These are phyloP conservation scores for Dothiorella sarmentorum DNA, from an alignment of 2,329 filamentous ascomycete genomes.

Conservation along the genomic window DNA sequence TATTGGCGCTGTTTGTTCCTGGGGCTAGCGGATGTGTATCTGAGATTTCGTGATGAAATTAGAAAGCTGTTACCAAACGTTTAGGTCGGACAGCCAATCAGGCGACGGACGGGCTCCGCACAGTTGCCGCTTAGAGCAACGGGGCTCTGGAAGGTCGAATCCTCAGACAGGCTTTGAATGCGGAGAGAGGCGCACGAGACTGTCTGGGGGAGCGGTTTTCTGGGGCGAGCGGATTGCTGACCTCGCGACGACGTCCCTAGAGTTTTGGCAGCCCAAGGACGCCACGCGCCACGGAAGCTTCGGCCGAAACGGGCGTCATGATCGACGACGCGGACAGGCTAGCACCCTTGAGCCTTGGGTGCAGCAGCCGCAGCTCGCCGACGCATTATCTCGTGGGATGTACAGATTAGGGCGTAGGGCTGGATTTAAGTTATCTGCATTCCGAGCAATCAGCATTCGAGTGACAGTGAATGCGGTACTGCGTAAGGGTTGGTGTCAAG, in stretches of 20 bases:
- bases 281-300: too few relatives aligned
- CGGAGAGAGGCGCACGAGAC: slow-evolving; percentile 2
- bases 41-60: slow-evolving; percentile 16
- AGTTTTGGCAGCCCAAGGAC: too few relatives aligned
- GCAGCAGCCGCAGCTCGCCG: not conserved
- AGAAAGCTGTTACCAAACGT: slow-evolving; percentile 16
- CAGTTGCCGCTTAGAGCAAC: not conserved
- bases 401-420: not conserved
- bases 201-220: not conserved
- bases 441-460: not conserved
- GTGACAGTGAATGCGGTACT: not conserved
- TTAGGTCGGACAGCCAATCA: not conserved
- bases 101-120: not conserved
- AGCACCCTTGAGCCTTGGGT: not conserved
- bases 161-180: not conserved
- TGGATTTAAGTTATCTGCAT: not conserved
- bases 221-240: too few relatives aligned
- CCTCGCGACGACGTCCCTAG: too few relatives aligned
- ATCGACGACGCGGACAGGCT: slow-evolving; percentile 11
- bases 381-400: slow-evolving; percentile 4
- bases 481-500: not conserved
- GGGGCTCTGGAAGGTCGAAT: not conserved
- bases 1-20: slow-evolving; percentile 16
- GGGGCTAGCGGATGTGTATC: slow-evolving; percentile 15
- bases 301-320: slow-evolving; percentile 6